Evolutionary conservation across 306 rosid species (phyloP).

Genomic region (Corylus avellana): DNA sequence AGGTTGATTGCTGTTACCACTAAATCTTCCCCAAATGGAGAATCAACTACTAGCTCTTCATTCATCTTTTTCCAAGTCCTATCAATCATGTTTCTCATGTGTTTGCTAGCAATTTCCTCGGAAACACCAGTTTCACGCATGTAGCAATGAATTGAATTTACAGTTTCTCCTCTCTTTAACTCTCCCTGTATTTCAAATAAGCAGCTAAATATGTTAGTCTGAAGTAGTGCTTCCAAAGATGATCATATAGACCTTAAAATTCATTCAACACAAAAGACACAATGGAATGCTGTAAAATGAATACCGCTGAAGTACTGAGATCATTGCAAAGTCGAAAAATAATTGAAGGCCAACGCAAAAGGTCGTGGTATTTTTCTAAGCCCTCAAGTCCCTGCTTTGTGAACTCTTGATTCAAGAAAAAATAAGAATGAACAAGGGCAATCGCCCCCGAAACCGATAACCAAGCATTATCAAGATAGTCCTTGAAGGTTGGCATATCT

Average conservation of each 20-base stretch:
- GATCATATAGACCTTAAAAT: not conserved
- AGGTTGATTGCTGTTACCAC: conserved; percentile 40
- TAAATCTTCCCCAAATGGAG: conserved; percentile 41
- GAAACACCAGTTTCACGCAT: conserved; percentile 29
- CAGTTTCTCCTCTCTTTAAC: conserved; percentile 54
- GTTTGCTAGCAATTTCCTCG: conserved; percentile 30
- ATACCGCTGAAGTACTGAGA: not conserved
- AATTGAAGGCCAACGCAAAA: conserved; percentile 37
- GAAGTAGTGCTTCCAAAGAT: not conserved
- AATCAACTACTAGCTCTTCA: conserved; percentile 24
- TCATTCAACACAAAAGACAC: not conserved
- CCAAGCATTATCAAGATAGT: conserved; percentile 51
- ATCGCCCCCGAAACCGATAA: conserved; percentile 43
- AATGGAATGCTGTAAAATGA: not conserved
- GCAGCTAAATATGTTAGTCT: not conserved
- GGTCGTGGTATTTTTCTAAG: conserved; percentile 33
- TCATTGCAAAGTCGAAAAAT: conserved; percentile 65
- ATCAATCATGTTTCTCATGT: conserved; percentile 25
- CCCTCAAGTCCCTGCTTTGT: conserved; percentile 38
- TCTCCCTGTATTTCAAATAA: conserved; percentile 38
- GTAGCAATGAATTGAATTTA: conserved; percentile 43
- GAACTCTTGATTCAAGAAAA: conserved; percentile 31
- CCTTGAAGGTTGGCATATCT: conserved; percentile 41
- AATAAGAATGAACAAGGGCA: conserved; percentile 40
- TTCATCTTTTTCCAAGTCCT: conserved; percentile 56